Evolutionary conservation across 495 filamentous ascomycete species (phyloP).

Genomic region (Xylaria intraflava): DNA sequence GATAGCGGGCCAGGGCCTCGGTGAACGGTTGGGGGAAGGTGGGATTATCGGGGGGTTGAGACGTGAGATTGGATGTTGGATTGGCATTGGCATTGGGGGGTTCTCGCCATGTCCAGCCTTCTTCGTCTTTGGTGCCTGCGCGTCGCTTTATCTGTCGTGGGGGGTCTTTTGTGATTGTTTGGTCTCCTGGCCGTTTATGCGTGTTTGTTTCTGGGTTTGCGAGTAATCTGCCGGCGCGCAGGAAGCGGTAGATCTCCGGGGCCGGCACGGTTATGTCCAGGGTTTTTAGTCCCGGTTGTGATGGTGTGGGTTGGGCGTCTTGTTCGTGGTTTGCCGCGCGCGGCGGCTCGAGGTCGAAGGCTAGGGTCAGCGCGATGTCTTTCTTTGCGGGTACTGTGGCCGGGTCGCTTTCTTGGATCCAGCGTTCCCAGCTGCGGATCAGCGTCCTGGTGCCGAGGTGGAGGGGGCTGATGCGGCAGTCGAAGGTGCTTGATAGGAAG

Average conservation of each 20-base stretch:
- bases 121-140: constrained; percentile 34
- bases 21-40: constrained; percentile 31
- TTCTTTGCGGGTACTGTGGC: constrained; percentile 18
- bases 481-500: constrained; percentile 41
- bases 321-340: not conserved
- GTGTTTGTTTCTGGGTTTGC: not conserved
- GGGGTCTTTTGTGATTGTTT: constrained; percentile 3
- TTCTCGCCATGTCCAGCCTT: constrained; percentile 41
- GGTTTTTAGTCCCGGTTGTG: constrained; percentile 29
- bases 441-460: constrained; percentile 39
- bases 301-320: not conserved
- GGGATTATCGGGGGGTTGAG: no score
- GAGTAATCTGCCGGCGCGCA: constrained; percentile 14
- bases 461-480: constrained; percentile 40
- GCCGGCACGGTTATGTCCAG: constrained; percentile 39
- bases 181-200: constrained; percentile 2
- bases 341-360: constrained; percentile 29
- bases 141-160: constrained; percentile 30
- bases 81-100: not conserved
- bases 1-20: constrained; percentile 35
- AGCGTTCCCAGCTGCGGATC: constrained; percentile 33
- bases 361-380: constrained; percentile 36
- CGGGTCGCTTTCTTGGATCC: constrained; percentile 28
- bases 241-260: constrained; percentile 26
- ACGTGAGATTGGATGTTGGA: no score